Evolutionary conservation across 2,329 filamentous ascomycete genomes (phyloP).

Genomic region (Penicillium glabrum): DNA sequence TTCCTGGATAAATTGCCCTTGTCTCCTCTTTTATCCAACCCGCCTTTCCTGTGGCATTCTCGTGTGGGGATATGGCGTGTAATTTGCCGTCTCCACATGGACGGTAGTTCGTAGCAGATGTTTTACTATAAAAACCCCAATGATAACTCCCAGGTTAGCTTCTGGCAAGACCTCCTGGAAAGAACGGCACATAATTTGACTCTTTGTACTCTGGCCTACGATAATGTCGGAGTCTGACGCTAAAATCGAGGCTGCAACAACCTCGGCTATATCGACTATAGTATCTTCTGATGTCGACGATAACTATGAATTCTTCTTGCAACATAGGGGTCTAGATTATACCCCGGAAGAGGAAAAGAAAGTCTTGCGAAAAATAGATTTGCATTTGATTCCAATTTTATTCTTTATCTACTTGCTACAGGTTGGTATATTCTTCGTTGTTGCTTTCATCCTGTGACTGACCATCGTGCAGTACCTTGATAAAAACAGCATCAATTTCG

Average conservation of each 20-base stretch:
- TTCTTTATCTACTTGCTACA: conserved; percentile 61
- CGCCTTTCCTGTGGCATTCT: neutral
- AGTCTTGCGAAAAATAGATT: conserved; percentile 59
- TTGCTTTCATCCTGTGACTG: neutral
- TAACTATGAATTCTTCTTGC: conserved; percentile 39
- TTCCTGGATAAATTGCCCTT: neutral
- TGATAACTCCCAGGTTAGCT: neutral
- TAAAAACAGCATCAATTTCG: conserved; percentile 53
- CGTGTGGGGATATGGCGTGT: conserved; percentile 1
- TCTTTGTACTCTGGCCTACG: neutral
- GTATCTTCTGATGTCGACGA: conserved; percentile 31
- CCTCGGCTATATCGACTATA: conserved; percentile 8
- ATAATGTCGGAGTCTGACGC: neutral
- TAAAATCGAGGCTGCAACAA: conserved; percentile 7
- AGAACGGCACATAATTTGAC: neutral
- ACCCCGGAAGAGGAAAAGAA: conserved; percentile 23
- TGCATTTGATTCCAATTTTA: conserved; percentile 54
- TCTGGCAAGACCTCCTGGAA: neutral
- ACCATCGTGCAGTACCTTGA: conserved; percentile 44
- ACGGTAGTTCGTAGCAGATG: neutral
- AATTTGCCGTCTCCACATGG: neutral
- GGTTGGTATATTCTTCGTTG: conserved; percentile 38
- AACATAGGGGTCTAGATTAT: conserved; percentile 20
- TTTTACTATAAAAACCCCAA: neutral
- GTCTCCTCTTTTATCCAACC: neutral